A percentile compares a stretch with the other conserved stretches of the same genome.
phyloP scores from a whole-genome alignment of 164 flowering plant genomes.

The Macadamia tetraphylla region DNA sequence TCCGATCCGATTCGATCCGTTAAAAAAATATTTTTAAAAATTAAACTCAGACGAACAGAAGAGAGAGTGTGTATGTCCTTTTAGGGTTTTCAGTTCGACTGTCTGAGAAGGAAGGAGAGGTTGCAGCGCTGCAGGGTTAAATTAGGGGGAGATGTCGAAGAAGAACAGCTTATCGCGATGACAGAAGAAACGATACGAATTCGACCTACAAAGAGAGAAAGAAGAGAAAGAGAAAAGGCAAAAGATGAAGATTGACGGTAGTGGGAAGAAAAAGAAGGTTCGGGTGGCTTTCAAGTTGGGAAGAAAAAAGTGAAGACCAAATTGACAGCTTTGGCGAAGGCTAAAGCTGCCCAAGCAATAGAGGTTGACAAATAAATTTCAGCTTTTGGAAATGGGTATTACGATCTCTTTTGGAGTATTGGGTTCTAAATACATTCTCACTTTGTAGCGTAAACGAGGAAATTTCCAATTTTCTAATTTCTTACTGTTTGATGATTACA shows the following conservation, averaged over 20 bases:
- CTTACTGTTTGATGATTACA: neutral
- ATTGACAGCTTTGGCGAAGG: conserved; percentile 65
- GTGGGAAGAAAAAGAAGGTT: conserved; percentile 55
- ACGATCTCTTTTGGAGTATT: no score
- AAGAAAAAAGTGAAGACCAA: conserved; percentile 89
- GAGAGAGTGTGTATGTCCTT: no score
- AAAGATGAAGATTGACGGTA: conserved; percentile 88
- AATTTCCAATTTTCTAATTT: no score
- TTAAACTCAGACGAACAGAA: no score
- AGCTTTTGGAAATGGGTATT: neutral
- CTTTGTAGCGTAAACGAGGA: neutral
- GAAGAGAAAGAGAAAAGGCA: conserved; percentile 57
- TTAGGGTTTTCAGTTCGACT: no score
- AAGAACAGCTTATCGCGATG: neutral
- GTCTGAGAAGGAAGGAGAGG: no score
- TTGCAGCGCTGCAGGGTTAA: no score
- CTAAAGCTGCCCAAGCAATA: conserved; percentile 94
- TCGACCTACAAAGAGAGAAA: conserved; percentile 39
- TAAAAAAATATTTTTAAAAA: no score
- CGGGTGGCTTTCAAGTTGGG: conserved; percentile 72
- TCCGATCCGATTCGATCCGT: no score
- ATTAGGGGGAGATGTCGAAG: neutral
- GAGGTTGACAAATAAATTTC: conserved; percentile 58
- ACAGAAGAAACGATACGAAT: neutral
- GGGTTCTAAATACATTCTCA: neutral